Evolutionary conservation across 106 monocot species (phyloP), one percentile per base, ranked within the genome.

Genomic region (Hemerocallis citrina): DNA sequence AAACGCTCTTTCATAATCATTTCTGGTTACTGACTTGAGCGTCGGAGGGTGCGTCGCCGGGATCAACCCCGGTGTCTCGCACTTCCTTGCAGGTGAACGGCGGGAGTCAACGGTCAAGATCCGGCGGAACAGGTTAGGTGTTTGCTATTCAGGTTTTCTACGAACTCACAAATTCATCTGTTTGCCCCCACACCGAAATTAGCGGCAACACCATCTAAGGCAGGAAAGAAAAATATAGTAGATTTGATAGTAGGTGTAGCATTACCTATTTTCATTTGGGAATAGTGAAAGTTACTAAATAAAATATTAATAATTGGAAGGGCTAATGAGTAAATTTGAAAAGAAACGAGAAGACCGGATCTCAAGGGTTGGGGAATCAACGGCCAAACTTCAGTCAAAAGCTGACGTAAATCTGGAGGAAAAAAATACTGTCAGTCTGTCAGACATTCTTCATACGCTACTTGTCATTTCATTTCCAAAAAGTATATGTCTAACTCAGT

Each of bases 371-470:
- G 4, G n/a, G 43, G 43, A 43, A 43, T 7, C 43, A 43, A 43
- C 43, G 43, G 43, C 1, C 12, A 3, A 43, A n/a, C 4, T 43
- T 43, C 14, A n/a, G 43, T 43, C 43, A 43, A 50, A 50, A 11
- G 49, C 49, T 50, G 49, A 50, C 1, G 49, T 25, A 23, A 50
- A 50, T 50, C 2, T 11, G 25, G 46, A 43, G 43, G n/a, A 9
- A 25, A 12, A 25, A 16, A 1, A 11, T n/a, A n/a, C n/a, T n/a
- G n/a, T n/a, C n/a, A n/a, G n/a, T n/a, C n/a, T 6, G 24, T 50
- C 49, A 25, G 25, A 50, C 49, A 50, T 50, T 50, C 49, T 50
- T 50, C 49, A 50, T 23, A 50, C 25, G 23, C 27, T 50, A 10
- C 25, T 50, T 25, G 49, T 50, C 49, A 50, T 25, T 1, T 50